These are phyloP conservation scores for Cryptococcus sp. DNA, from an alignment of 1,284 basidiomycete genomes.

Conservation along the genomic window DNA sequence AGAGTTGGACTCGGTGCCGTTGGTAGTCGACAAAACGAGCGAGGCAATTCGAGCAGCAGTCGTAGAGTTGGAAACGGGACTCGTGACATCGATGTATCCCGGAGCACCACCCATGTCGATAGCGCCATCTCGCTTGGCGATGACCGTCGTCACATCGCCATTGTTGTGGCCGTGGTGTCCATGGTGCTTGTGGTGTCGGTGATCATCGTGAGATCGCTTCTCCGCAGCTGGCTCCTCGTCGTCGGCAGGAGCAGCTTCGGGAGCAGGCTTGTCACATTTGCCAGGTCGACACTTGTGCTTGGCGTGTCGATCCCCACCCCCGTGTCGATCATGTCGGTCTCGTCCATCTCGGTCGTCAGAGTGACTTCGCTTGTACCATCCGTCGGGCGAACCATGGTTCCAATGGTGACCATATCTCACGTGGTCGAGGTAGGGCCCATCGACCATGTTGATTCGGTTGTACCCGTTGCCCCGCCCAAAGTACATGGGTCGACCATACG, in stretches of 20 bases:
- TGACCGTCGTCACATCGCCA: slow-evolving; percentile 8
- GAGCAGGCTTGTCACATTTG: too few species aligned
- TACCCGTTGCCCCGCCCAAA: background rate
- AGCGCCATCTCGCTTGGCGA: slow-evolving; percentile 4
- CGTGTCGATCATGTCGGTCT: background rate
- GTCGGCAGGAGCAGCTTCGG: too few species aligned
- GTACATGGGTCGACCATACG: background rate
- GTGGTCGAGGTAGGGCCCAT: too few species aligned
- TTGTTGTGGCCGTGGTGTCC: slow-evolving; percentile 7
- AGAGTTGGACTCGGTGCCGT: slow-evolving; percentile 31
- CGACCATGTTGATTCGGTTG: background rate
- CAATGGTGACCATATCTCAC: too few species aligned
- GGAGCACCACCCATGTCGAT: slow-evolving; percentile 26
- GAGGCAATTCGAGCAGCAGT: slow-evolving; percentile 50
- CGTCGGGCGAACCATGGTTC: too few species aligned
- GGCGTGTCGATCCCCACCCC: background rate
- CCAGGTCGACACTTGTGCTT: too few species aligned
- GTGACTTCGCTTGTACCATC: background rate
- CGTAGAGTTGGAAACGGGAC: slow-evolving; percentile 33
- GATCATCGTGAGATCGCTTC: too few species aligned
- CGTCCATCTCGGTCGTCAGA: background rate
- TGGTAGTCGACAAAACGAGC: slow-evolving; percentile 48
- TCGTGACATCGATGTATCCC: slow-evolving; percentile 37
- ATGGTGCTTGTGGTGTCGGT: too few species aligned
- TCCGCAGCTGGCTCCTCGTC: too few species aligned